These are phyloP conservation scores for Linderniella brevidens DNA, from an alignment of 257 asterid species.

Conservation along the genomic window DNA sequence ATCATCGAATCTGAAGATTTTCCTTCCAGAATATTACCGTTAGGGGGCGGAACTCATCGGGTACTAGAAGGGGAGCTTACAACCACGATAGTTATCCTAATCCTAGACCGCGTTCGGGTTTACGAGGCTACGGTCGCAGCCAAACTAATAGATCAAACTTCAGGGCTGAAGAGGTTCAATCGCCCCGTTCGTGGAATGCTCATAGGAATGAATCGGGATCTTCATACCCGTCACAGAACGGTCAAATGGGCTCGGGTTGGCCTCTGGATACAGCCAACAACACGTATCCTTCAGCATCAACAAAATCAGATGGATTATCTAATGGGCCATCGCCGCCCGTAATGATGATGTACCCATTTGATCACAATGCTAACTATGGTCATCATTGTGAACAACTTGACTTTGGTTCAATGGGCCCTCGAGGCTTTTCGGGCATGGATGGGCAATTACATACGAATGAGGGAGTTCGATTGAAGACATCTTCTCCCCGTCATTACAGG, in stretches of 20 bases:
- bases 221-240: conserved; percentile 55
- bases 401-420: conserved; percentile 70
- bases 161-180: conserved; percentile 51
- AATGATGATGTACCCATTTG: conserved; percentile 72
- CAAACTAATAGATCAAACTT: conserved; percentile 54
- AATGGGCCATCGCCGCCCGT: conserved; percentile 52
- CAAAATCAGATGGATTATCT: conserved; percentile 34
- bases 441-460: conserved; percentile 52
- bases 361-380: conserved; percentile 32
- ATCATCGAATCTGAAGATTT: no score
- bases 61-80: conserved; percentile 62
- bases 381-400: conserved; percentile 67
- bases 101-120: conserved; percentile 48
- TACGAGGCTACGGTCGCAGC: conserved; percentile 43
- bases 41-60: conserved; percentile 59
- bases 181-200: conserved; percentile 54
- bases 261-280: conserved; percentile 34
- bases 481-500: conserved; percentile 75
- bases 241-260: conserved; percentile 38
- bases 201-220: conserved; percentile 26
- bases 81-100: conserved; percentile 58
- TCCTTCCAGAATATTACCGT: conserved; percentile 36
- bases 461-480: conserved; percentile 31
- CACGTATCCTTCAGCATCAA: conserved; percentile 45
- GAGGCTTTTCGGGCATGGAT: conserved; percentile 39